Evolutionary conservation across 1,139 yeast genomes (phyloP), one percentile per base, ranked within the genome.

Genomic region (Pichia sp.): DNA sequence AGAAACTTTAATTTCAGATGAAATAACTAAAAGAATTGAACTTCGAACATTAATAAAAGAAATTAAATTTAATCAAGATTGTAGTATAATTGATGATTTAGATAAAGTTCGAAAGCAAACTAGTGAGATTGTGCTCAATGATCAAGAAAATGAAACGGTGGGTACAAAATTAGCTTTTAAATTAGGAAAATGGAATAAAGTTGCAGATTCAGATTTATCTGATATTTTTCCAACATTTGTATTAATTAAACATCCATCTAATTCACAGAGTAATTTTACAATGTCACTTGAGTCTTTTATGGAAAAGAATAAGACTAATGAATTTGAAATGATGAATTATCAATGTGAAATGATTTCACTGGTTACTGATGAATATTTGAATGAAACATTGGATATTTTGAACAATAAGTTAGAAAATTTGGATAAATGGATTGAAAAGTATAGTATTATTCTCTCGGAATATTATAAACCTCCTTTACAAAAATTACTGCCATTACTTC

Each of bases 221-320:
- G 66, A 67, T 35, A 61, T 74, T 1, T 78, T 69, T 38, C 83
- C 85, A 1, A 71, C 83, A 0, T 72, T 71, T 45, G 57, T 80
- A 7, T 62, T 70, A 0, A 36, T 78, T 3, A 60, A 58, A 3
- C 67, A 69, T 40, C 48, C 54, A 14, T 16, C 53, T 1, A 37
- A 48, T 56, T 19, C 31, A 6, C 43, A 62, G 47, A 41, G 64
- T 50, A 46, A 53, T 6, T 64, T 75, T 35, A 61, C 63, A 2
- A 49, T 78, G 30, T 72, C 85, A 0, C 57, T 78, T 32, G 55
- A 59, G 7, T 68, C 65, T 28, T 78, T 71, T 48, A 51, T 76
- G 28, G 58, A 61, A 6, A 42, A 42, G 7, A 57, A 51, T 3
- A 43, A 42, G 30, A 54, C 56, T 6, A 49, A 19, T 3, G 31